Evolutionary conservation across 768 basidiomycete species (phyloP), one percentile per base, ranked within the genome.

Genomic region (Hygrophoropsis aurantiaca): DNA sequence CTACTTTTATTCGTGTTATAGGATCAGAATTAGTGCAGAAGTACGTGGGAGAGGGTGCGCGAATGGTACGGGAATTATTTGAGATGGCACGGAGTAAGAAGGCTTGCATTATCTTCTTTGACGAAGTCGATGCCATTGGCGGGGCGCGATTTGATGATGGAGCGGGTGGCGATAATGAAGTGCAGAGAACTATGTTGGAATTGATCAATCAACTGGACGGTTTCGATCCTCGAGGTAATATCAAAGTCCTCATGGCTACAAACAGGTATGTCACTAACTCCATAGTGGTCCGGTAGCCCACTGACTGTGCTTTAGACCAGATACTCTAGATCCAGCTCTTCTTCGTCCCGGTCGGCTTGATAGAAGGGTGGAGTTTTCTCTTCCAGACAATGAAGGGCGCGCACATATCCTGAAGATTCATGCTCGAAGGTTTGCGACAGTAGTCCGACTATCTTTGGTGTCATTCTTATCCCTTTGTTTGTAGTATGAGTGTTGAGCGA

Each of bases 11-110:
- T 64, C 90, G 97, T 58, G 97, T 99, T 44, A 98, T 98, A 61
- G 97, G 97, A 11, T 97, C 95, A 11, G 97, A 99, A 67, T 78
- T 99, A 13, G 97, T 99, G n/a, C 97, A 99, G 70, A 99, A 99
- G 67, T 99, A 99, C 64, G 97, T 99, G 41, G 97, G 97, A 39
- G 97, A 99, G 69, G 97, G 97, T 50, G 97, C 97, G 6, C 79
- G 97, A 49, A 97, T 98, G 97, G 94, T 99, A 15, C 85, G 97
- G 40, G 97, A 98, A 63, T 74, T 98, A 48, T 99, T 99, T 68
- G 97, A 98, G 71, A 97, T 98, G 95, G 97, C 97, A 24, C 81
- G 97, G 52, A 86, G 86, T 55, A 98, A 98, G 75, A 98, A 98
- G 70, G 97, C 97, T 1, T 98, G 97, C 61, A 98, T 99, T 63